Base-by-base conservation (phyloP, 352 stramenopile species). In the Pseudoperonospora humuli region DNA sequence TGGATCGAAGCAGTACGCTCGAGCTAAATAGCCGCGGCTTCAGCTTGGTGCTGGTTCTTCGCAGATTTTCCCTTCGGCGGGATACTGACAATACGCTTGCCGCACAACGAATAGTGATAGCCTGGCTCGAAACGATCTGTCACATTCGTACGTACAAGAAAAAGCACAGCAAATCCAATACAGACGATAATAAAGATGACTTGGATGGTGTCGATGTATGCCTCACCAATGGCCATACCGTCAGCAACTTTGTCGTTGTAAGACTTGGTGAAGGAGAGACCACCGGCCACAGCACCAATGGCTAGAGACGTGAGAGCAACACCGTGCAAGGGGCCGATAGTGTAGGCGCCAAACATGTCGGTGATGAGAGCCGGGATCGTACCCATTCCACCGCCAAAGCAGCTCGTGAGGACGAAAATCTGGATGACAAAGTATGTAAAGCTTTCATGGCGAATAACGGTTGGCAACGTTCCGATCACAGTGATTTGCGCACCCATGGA, bases 261-360 rank as follows among this genome's bases (percentile, higher is more conserved):
- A 19, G 62, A 34, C 46, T 54, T 48, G 49, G 83, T 89, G 54
- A 89, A 89, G n/a, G 54, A 64, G 38, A 89, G 67, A n/a, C 77
- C 77, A 27, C 79, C 79, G 6, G 58, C 77, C 14, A 89, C 70
- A 8, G 65, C 77, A 27, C 72, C 70, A 34, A 89, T 76, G 10
- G 76, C 83, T 75, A 81, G 85, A 5, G 73, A 61, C 5, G 79
- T 90, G 5, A 92, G 54, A 57, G 86, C 80, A 25, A 86, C 54
- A 3, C 44, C 43, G 29, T 59, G 39, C 29, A 59, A 64, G 9
- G 75, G 77, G 14, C 75, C 77, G 35, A 87, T 84, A 60, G 89
- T 87, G 54, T 62, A 86, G 9, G 72, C 68, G 14, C 80, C 80
- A 50, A 86, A 92, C 76, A 90, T 90, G 35, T 90, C 80, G 4